Evolutionary conservation across 257 asterid genomes (phyloP).

Genomic region (Apocynum venetum): DNA sequence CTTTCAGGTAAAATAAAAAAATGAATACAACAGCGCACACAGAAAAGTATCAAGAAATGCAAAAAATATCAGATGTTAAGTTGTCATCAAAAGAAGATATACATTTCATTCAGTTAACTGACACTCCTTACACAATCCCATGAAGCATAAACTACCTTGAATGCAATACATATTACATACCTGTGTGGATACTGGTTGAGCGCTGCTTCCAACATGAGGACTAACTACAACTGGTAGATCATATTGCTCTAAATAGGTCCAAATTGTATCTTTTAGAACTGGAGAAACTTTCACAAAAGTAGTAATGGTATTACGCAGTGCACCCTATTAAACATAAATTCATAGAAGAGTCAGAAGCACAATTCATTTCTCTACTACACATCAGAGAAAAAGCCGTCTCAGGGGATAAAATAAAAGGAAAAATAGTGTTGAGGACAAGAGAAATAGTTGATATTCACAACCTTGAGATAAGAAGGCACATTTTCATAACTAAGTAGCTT

Average conservation of each 20-base stretch:
- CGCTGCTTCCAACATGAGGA: constrained; percentile 50
- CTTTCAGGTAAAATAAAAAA: background rate
- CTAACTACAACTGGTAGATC: constrained; percentile 95
- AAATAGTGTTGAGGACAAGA: background rate
- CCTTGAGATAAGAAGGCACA: constrained; percentile 99
- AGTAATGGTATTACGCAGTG: constrained; percentile 78
- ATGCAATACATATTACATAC: constrained; percentile 28
- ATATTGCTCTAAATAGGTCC: constrained; percentile 93
- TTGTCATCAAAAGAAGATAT: background rate
- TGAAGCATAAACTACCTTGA: background rate
- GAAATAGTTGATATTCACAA: constrained; percentile 9
- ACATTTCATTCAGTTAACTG: background rate
- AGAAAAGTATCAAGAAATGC: background rate
- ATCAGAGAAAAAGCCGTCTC: constrained; percentile 7
- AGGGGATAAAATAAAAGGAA: background rate
- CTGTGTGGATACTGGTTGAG: constrained; percentile 67
- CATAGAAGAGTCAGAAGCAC: constrained; percentile 20
- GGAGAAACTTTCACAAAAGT: constrained; percentile 80
- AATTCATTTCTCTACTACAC: constrained; percentile 13
- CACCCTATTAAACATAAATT: constrained; percentile 54
- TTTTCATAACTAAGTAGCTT: constrained; percentile 95
- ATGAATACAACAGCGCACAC: background rate
- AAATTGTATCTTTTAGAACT: constrained; percentile 68
- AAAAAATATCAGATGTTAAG: background rate
- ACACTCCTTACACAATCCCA: background rate